Percentiles rank a stretch among this genome's conserved stretches.
Conservation (phyloP, 2,329 filamentous ascomycete genomes). For the Colletotrichum sp. region DNA sequence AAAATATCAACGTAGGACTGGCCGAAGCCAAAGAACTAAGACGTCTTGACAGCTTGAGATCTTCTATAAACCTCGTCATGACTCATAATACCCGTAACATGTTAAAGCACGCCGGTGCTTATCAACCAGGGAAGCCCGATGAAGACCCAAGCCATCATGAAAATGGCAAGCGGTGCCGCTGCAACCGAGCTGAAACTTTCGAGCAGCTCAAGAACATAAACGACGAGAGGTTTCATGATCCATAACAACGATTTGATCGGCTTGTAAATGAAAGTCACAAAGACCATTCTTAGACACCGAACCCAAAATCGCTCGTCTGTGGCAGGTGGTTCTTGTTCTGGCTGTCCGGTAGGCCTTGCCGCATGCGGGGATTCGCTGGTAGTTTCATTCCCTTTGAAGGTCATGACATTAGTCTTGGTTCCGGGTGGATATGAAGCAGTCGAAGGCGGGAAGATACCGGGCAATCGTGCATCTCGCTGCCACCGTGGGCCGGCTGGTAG, state of each 20-base stretch:
- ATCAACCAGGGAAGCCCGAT: neutral
- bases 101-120: neutral
- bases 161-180: neutral
- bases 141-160: neutral
- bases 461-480: neutral
- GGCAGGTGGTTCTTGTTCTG: neutral
- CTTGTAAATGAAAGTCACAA: neutral
- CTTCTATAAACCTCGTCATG: too few relatives aligned
- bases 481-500: neutral
- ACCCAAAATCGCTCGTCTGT: rapidly evolving
- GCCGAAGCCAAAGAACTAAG: too few relatives aligned
- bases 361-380: rapidly evolving
- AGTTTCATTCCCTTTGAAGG: neutral
- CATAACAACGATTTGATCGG: neutral
- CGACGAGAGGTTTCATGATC: rapidly evolving
- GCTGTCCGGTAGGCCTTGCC: rapidly evolving
- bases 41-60: too few relatives aligned
- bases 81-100: too few relatives aligned
- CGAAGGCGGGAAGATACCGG: rapidly evolving
- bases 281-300: rapidly evolving
- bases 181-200: neutral
- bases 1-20: too few relatives aligned
- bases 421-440: rapidly evolving
- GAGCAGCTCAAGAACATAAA: neutral
- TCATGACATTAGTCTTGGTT: neutral